Percentiles rank a stretch among this genome's conserved stretches.
Evolutionary conservation across 2,329 filamentous ascomycete genomes (phyloP).

Genomic region (Arthroderma sp.): DNA sequence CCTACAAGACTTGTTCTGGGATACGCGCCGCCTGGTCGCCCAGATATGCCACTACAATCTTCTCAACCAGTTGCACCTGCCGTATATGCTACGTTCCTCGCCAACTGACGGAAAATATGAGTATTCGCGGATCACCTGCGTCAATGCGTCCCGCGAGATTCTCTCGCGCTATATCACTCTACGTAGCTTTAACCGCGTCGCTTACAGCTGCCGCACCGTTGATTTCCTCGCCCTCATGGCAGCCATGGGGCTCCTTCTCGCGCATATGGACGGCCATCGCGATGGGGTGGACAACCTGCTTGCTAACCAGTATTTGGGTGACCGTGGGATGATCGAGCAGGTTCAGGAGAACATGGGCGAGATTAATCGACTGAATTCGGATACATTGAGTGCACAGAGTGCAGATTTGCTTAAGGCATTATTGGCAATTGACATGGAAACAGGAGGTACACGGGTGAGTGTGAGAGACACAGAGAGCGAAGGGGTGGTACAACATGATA

Average conservation of each 20-base stretch:
- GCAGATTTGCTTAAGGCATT: conserved; percentile 13
- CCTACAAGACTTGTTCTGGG: conserved; percentile 14
- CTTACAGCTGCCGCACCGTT: conserved; percentile 15
- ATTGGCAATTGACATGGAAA: conserved; percentile 11
- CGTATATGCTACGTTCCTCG: conserved; percentile 38
- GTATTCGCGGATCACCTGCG: conserved; percentile 38
- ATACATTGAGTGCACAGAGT: conserved; percentile 17
- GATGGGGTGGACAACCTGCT: conserved; percentile 10
- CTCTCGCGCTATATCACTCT: conserved; percentile 37
- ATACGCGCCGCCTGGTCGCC: conserved; percentile 27
- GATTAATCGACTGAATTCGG: conserved; percentile 16
- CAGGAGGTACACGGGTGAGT: background rate
- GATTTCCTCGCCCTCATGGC: conserved; percentile 19
- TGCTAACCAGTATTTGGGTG: conserved; percentile 25
- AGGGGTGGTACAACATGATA: background rate
- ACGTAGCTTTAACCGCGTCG: conserved; percentile 20
- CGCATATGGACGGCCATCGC: conserved; percentile 15
- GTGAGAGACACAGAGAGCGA: background rate
- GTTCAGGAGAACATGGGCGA: conserved; percentile 24
- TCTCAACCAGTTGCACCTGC: conserved; percentile 41
- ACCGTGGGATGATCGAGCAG: conserved; percentile 30
- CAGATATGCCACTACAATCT: conserved; percentile 41
- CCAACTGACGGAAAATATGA: conserved; percentile 25
- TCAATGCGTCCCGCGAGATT: conserved; percentile 40
- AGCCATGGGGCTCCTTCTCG: conserved; percentile 15